Base-by-base conservation (phyloP, 2,329 filamentous ascomycete genomes). In the Didymella pomorum region DNA sequence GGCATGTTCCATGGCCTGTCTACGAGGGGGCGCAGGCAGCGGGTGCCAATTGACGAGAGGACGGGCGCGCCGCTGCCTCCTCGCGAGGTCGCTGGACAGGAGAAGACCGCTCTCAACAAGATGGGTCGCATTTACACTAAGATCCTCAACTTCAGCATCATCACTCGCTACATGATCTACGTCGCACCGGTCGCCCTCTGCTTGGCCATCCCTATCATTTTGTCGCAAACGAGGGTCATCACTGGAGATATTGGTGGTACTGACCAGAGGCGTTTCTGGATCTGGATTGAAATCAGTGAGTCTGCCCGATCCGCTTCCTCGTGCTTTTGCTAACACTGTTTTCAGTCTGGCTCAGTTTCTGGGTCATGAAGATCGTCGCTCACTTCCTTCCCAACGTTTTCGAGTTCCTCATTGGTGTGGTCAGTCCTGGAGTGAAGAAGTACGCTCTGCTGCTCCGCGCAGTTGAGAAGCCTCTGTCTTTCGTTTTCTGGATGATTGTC, bases 91-190 rank as follows among this genome's bases (percentile, higher is more conserved):
- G 78, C 77, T 3, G 57, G 46, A 5, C 83, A 85, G 52, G 83
- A 86, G 64, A 83, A 84, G 56, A 83, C 80, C 18, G 71, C 71
- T 2, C 65, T 88, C 62, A 88, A 82, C 41, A 78, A 78, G 47
- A 84, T 88, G 80, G 87, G 86, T 48, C 80, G 78, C 61, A 72
- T 89, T 54, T 89, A 89, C 76, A 80, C 81, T 68, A 84, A 84
- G 67, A 81, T 89, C 52, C 76, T 86, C 65, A 83, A 87, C 67
- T 88, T 85, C 75, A 87, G 85, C 54, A 82, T 88, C 61, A 66
- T 89, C 66, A 88, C 86, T 46, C 80, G 86, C 45, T 89, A 89
- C 69, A 80, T 88, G 70, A 79, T 88, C 60, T 89, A 88, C 65
- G 84, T 89, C 25, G 71, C 83, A 23, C 87, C 87, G 0, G 60